Evolutionary conservation across 2,329 filamentous ascomycete genomes (phyloP), one percentile per base, ranked within the genome.

Genomic region (Cordyceps tenuipes): DNA sequence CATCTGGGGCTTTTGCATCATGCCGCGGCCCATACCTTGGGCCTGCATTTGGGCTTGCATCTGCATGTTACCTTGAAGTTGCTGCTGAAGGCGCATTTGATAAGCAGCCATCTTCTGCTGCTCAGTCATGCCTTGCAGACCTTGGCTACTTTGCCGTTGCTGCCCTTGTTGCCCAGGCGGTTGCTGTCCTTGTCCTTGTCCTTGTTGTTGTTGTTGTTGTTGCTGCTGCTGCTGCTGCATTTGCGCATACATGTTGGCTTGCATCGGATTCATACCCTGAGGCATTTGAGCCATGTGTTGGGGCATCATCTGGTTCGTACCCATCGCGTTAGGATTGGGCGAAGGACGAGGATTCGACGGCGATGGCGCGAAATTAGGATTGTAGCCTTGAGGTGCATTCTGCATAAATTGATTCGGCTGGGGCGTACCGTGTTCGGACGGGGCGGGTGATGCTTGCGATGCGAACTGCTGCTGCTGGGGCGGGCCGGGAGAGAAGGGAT

Each of bases 81-180:
- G 89, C 60, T 88, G 84, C 67, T 95, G 89, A 57, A 95, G 74
- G 62, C 90, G 88, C 84, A 95, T 89, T 66, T 95, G 90, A 68
- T 95, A 93, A 53, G 87, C 75, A 60, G 84, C 80, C 71, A 91
- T 82, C 67, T 91, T 88, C 64, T 91, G 86, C 68, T 90, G 87
- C 46, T 90, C 87, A 63, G 89, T 66, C 61, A 73, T 67, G 19
- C 64, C 46, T 17, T 48, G 57, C 57, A 60, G 41, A n/a, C 50
- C 50, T 23, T 60, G 58, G 66, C 44, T 67, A 65, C 36, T 66
- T 59, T 26, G 71, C 50, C 67, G 68, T 50, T 78, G 71, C 31
- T 71, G 70, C n/a, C 71, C 75, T 21, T 77, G 76, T 6, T 76
- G 74, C 15, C 67, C 68, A 62, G 86, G 83, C 55, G 85, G 80